phyloP scores from a whole-genome alignment of 345 rosid genomes.

The Hibiscus mutabilis region DNA sequence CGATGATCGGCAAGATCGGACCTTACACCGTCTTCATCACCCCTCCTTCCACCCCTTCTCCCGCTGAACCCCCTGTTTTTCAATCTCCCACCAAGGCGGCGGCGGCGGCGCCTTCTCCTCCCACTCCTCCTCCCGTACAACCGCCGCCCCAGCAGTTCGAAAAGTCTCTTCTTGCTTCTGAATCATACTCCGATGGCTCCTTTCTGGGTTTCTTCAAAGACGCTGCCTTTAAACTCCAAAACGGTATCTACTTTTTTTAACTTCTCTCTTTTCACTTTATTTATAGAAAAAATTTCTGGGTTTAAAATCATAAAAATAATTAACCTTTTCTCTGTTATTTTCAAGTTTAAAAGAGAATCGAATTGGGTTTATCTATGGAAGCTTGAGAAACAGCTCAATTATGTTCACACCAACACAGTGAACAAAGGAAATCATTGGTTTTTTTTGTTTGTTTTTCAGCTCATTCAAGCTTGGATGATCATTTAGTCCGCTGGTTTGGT shows the following conservation, averaged over 20 bases:
- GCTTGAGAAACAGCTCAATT: not conserved
- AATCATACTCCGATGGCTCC: constrained; percentile 34
- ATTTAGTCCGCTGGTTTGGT: constrained; percentile 95
- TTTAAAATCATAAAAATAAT: not conserved
- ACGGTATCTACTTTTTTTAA: constrained; percentile 35
- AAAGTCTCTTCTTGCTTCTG: constrained; percentile 29
- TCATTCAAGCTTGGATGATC: constrained; percentile 93
- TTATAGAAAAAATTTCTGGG: not conserved
- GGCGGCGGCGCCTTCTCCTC: constrained; percentile 15
- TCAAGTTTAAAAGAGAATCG: not conserved
- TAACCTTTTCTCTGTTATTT: not conserved
- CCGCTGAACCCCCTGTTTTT: constrained; percentile 35
- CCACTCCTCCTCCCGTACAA: constrained; percentile 58
- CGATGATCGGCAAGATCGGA: constrained; percentile 90
- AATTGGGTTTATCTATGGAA: not conserved
- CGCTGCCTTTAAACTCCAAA: constrained; percentile 73
- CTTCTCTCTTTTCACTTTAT: not conserved
- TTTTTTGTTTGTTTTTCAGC: constrained; percentile 32
- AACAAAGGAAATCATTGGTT: not conserved
- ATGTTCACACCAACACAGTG: not conserved
- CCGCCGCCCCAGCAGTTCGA: constrained; percentile 57
- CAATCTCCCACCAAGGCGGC: constrained; percentile 32
- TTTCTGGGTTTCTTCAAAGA: constrained; percentile 62
- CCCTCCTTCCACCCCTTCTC: constrained; percentile 87
- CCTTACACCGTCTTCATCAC: constrained; percentile 98